Base-by-base conservation (phyloP, 2,329 filamentous ascomycete species). In the Aspergillus floridensis region DNA sequence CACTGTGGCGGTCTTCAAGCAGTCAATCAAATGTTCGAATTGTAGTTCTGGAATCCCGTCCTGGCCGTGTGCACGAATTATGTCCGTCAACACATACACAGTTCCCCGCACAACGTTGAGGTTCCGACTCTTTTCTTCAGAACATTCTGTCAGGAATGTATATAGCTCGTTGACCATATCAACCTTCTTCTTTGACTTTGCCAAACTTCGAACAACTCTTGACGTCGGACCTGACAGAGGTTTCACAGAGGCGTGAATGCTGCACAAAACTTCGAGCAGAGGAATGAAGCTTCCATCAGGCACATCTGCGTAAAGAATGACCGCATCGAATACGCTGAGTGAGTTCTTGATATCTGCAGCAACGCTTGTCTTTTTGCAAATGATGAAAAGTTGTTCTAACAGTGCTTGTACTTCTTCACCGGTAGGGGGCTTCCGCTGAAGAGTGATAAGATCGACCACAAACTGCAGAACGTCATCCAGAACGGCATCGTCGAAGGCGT, bases 241-340 rank as follows among this genome's bases (percentile, higher is more conserved):
- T 58, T 76, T 78, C 31, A 79, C 76, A 21, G 76, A 78, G 38
- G 75, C 74, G 66, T 78, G 76, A 26, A 79, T 79, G 59, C 75
- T 77, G 68, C 76, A 79, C 38, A 79, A 66, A 32, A 79, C 75
- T 57, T 79, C 76, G 29, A 79, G 63, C 52, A 79, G 63, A 29
- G 70, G 65, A 38, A 69, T 59, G 50, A 78, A 76, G 55, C 71
- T 77, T 58, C 63, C 61, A 47, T 76, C 69, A 3, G 76, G 76
- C 2, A 79, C 68, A 61, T 75, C 69, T n/a, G 72, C 69, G 58
- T 74, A 77, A 32, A 74, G 65, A 49, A 79, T 77, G 47, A 78
- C 69, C n/a, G 76, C 73, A 59, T 78, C 76, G 54, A 79, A 76
- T 11, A 79, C 69, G 24, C 71, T 69, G 11, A 79, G 63, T 2